Evolutionary conservation across 1,139 yeast species (phyloP).

Genomic region (Lodderomyces elongisporus): DNA sequence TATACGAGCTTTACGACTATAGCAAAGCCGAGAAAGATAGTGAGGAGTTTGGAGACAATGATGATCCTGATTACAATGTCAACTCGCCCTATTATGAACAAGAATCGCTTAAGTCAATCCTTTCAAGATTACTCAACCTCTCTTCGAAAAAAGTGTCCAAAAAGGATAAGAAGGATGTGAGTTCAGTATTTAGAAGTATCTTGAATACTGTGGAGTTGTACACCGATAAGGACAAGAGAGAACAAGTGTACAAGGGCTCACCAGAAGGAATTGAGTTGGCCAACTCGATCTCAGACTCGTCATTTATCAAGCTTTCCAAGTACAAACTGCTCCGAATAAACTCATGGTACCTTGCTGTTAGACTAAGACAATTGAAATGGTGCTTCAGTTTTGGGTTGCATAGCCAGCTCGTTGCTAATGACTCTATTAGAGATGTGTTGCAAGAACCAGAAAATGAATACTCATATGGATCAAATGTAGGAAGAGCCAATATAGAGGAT

Average conservation of each 20-base stretch:
- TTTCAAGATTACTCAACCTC: slow-evolving; percentile 46
- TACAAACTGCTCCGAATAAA: slow-evolving; percentile 55
- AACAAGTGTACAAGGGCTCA: slow-evolving; percentile 31
- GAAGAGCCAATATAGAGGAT: slow-evolving; percentile 11
- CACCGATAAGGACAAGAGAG: slow-evolving; percentile 36
- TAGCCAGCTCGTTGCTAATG: slow-evolving; percentile 53
- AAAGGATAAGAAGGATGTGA: slow-evolving; percentile 56
- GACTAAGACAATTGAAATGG: slow-evolving; percentile 64
- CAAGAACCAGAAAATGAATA: slow-evolving; percentile 36
- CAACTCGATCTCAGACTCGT: slow-evolving; percentile 29
- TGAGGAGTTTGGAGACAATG: slow-evolving; percentile 18
- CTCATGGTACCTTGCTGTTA: slow-evolving; percentile 61
- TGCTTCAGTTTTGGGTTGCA: slow-evolving; percentile 67
- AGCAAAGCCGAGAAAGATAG: slow-evolving; percentile 19
- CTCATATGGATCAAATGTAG: slow-evolving; percentile 22
- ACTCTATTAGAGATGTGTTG: slow-evolving; percentile 38
- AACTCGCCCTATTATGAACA: slow-evolving; percentile 59
- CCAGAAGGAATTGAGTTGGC: slow-evolving; percentile 40
- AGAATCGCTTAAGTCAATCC: slow-evolving; percentile 40
- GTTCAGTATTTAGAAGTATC: slow-evolving; percentile 62
- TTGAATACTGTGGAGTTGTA: slow-evolving; percentile 45
- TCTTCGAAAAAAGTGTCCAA: slow-evolving; percentile 56
- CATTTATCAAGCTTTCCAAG: slow-evolving; percentile 52
- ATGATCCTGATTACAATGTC: slow-evolving; percentile 38
- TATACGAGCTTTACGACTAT: slow-evolving; percentile 55